A percentile compares a stretch with the other conserved stretches of the same genome.
phyloP scores from a whole-genome alignment of 495 filamentous ascomycete species.

The Neurospora tetraspora region DNA sequence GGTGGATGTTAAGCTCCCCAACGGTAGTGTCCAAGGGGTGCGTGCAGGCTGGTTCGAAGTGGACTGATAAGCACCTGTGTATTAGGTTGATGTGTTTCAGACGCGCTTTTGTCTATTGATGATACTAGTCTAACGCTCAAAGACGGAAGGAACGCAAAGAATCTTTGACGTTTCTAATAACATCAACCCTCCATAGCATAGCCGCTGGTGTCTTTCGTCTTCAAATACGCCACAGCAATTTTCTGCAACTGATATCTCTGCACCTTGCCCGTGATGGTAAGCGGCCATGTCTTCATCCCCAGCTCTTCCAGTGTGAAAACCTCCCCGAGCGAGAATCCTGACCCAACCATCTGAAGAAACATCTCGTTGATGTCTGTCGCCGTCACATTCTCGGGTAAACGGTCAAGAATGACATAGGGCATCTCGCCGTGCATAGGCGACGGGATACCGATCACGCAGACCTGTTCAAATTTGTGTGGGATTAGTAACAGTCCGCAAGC shows the following conservation, averaged over 20 bases:
- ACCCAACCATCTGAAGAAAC: not conserved
- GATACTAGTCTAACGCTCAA: not conserved
- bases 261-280: not conserved
- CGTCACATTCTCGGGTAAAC: not conserved
- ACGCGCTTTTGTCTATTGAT: not conserved
- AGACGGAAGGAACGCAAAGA: too few species aligned
- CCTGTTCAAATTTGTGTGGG: not conserved
- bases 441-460: not conserved
- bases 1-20: not conserved
- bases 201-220: not conserved
- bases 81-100: not conserved
- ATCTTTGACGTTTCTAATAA: not conserved
- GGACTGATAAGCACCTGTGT: not conserved
- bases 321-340: not conserved
- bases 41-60: not conserved
- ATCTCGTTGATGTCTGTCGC: not conserved
- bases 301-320: not conserved
- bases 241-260: not conserved
- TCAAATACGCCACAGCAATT: not conserved
- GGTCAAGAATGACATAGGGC: not conserved
- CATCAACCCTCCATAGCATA: not conserved
- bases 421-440: not conserved
- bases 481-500: not conserved
- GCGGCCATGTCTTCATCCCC: not conserved
- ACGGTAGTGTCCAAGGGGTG: not conserved